phyloP scores from a whole-genome alignment of 192 early-diverging fungal species.

The Coemansia biformis region DNA sequence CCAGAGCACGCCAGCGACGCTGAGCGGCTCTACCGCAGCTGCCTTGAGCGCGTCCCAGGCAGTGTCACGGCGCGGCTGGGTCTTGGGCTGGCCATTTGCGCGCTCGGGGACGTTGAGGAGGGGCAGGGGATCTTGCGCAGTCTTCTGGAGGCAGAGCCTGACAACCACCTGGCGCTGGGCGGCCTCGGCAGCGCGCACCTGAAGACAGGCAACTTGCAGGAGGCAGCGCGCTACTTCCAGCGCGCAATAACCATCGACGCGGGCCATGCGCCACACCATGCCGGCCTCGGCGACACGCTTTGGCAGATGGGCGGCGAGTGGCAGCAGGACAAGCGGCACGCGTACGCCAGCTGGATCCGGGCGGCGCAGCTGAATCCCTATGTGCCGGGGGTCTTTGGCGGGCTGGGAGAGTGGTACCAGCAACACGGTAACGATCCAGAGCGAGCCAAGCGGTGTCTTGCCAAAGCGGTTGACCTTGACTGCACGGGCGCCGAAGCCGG shows the following conservation, averaged over 20 bases:
- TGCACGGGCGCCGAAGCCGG: conserved; percentile 63
- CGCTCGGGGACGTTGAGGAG: conserved; percentile 54
- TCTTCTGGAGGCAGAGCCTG: conserved; percentile 39
- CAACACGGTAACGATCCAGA: conserved; percentile 57
- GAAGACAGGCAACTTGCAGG: conserved; percentile 47
- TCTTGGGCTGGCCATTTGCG: conserved; percentile 51
- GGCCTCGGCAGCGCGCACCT: conserved; percentile 67
- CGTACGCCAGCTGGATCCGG: conserved; percentile 62
- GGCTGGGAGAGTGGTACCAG: conserved; percentile 77
- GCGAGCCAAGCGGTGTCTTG: conserved; percentile 78
- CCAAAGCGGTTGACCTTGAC: conserved; percentile 71
- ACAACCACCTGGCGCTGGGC: conserved; percentile 51
- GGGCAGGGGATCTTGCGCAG: conserved; percentile 54
- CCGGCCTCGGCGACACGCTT: conserved; percentile 65
- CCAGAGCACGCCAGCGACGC: conserved; percentile 54
- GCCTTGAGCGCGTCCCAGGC: conserved; percentile 43
- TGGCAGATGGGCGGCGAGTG: conserved; percentile 71
- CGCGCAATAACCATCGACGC: conserved; percentile 53
- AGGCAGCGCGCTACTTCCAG: conserved; percentile 53
- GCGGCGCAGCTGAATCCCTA: conserved; percentile 67
- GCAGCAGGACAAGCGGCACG: conserved; percentile 56
- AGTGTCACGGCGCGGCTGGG: conserved; percentile 49
- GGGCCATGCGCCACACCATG: conserved; percentile 53
- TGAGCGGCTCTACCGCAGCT: conserved; percentile 51
- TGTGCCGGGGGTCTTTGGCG: conserved; percentile 63